Evolutionary conservation across 1,284 basidiomycete species (phyloP).

Genomic region (Pyrrhoderma lamaoense): DNA sequence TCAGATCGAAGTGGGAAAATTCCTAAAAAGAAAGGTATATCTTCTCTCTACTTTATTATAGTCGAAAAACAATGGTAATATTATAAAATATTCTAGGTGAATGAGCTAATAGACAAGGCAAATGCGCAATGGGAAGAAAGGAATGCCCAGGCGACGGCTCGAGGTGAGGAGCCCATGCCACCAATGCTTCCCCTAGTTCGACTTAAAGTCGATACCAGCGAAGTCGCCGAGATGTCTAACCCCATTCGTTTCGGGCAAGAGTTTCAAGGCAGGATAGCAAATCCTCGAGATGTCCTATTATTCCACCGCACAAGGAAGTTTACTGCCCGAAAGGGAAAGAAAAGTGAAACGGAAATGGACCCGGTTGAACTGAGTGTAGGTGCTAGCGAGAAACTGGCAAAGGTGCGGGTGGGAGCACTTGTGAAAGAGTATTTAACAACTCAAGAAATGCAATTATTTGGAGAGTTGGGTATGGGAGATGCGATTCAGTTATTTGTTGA

Average conservation of each 20-base stretch:
- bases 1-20: slow-evolving; percentile 77
- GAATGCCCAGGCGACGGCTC: slow-evolving; percentile 54
- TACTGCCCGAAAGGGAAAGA: slow-evolving; percentile 28
- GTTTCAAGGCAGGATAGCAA: slow-evolving; percentile 86
- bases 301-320: slow-evolving; percentile 81
- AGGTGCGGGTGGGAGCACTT: slow-evolving; percentile 67
- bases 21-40: slow-evolving; percentile 59
- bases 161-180: slow-evolving; percentile 62
- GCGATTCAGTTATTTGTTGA: slow-evolving; percentile 92
- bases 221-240: slow-evolving; percentile 85
- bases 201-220: slow-evolving; percentile 88
- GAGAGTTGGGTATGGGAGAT: slow-evolving; percentile 81
- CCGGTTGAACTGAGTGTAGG: slow-evolving; percentile 70
- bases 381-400: slow-evolving; percentile 59
- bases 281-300: slow-evolving; percentile 87
- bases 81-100: slow-evolving; percentile 46
- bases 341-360: slow-evolving; percentile 50
- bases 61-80: background rate
- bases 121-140: slow-evolving; percentile 74
- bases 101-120: slow-evolving; percentile 72
- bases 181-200: slow-evolving; percentile 86
- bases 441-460: slow-evolving; percentile 83
- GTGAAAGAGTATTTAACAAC: slow-evolving; percentile 85
- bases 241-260: slow-evolving; percentile 96
- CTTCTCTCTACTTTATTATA: background rate